These are phyloP conservation scores for Xylaria sp. DNA, from an alignment of 2,329 filamentous ascomycete species.

Conservation along the genomic window DNA sequence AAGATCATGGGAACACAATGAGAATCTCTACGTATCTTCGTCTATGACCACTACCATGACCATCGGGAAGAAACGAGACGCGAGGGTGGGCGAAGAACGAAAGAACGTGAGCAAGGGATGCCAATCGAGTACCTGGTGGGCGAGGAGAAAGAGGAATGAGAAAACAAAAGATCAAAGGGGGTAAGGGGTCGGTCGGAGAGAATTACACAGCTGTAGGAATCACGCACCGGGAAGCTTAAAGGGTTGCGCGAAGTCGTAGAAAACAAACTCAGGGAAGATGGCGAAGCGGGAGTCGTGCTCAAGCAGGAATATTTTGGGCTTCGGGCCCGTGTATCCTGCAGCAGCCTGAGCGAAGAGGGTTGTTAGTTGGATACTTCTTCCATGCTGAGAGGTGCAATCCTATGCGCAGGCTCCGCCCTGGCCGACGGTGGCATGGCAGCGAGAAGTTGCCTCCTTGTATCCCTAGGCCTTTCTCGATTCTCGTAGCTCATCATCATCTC, in stretches of 20 bases:
- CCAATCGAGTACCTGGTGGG: background rate
- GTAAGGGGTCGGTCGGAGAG: background rate
- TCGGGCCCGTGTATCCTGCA: slow-evolving; percentile 46
- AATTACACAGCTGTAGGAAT: background rate
- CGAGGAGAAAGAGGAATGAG: background rate
- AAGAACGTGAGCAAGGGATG: background rate
- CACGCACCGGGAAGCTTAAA: slow-evolving; percentile 69
- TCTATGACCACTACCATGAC: too few relatives aligned
- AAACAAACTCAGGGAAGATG: slow-evolving; percentile 78
- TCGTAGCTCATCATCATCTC: too few relatives aligned
- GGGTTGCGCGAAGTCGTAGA: slow-evolving; percentile 79
- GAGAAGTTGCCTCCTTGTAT: too few relatives aligned
- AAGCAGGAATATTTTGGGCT: slow-evolving; percentile 72
- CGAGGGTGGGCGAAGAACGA: background rate
- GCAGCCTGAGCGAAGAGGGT: slow-evolving; percentile 14
- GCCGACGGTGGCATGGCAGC: too few relatives aligned
- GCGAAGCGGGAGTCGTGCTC: slow-evolving; percentile 80
- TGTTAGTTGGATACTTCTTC: slow-evolving; percentile 13
- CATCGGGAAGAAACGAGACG: background rate
- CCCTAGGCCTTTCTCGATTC: too few relatives aligned
- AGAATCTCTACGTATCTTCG: too few relatives aligned
- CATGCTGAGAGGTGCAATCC: background rate
- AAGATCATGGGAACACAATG: too few relatives aligned
- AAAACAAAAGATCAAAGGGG: background rate
- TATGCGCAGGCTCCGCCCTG: too few relatives aligned